Base-by-base conservation (phyloP, 192 early-diverging fungal species). In the Coemansia sp. region DNA sequence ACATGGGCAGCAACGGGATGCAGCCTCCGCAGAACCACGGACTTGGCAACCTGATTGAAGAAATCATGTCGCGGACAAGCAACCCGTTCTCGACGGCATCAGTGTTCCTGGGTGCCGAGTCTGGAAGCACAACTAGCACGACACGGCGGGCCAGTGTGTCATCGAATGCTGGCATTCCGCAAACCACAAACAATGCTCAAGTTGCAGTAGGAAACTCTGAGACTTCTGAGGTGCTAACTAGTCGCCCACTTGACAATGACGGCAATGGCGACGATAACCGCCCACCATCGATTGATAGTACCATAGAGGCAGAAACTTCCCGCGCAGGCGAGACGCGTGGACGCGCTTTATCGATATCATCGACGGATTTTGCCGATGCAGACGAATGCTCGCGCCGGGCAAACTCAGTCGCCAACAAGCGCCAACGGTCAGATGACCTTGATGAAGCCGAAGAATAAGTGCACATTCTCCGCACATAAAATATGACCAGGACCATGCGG, bases 1-100 rank as follows among this genome's bases (percentile, higher is more conserved):
- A 48, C 7, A 58, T 27, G 12, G 25, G 19, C 22, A 54, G 41
- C 43, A 19, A 17, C 54, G 32, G 27, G 27, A 24, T 35, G 59
- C 51, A 59, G 49, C 35, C 37, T 15, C 59, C 58, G 14, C 43
- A 52, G 25, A 32, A 7, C 10, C 49, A 60, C n/a, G 37, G 22
- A 23, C 5, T 59, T 24, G n/a, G 17, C 32, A 61, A 21, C 3
- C 15, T 61, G 45, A 25, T 61, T 14, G 43, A 50, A 23, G 45
- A 56, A 8, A 60, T 50, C 9, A 58, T 61, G 19, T 38, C 59
- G 23, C 62, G 57, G 45, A 21, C 64, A 25, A 66, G 25, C 45
- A 72, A 72, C 48, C 70, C 70, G 25, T 73, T 73, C 52, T 63
- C 70, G 6, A 58, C 65, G 15, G 59, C 65, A 3, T 62, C 65